Conservation (phyloP, 257 asterid species). For the Ligustrum vulgare region DNA sequence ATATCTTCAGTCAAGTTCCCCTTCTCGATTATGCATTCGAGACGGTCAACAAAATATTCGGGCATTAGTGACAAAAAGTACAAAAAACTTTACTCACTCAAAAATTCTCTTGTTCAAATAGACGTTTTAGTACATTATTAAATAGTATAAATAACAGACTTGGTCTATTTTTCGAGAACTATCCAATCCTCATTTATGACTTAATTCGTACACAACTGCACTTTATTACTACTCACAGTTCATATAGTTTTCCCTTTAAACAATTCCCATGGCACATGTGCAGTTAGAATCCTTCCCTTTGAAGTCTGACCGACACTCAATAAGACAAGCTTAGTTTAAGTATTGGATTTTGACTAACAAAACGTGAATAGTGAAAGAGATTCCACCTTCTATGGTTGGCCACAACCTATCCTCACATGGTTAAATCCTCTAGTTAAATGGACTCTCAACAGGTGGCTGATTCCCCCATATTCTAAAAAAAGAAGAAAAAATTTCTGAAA, state of each 20-base stretch:
- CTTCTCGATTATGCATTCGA: neutral
- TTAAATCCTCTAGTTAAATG: constrained; percentile 21
- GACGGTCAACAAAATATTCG: too few relatives aligned
- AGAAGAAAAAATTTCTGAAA: too few relatives aligned
- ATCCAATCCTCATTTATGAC: too few relatives aligned
- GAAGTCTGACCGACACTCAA: constrained; percentile 34
- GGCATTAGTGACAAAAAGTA: too few relatives aligned
- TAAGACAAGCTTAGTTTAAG: constrained; percentile 21
- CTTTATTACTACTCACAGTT: neutral
- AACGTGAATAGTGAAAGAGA: constrained; percentile 22
- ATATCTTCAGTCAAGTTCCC: constrained; percentile 9
- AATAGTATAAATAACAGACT: too few relatives aligned
- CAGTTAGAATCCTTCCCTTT: constrained; percentile 11
- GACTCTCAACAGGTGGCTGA: constrained; percentile 34
- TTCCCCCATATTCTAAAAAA: constrained; percentile 17
- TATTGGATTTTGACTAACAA: constrained; percentile 25
- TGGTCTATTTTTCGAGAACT: too few relatives aligned
- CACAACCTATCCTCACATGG: constrained; percentile 34
- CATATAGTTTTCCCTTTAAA: constrained; percentile 6
- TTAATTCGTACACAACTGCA: neutral
- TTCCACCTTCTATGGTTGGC: constrained; percentile 19
- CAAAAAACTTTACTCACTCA: too few relatives aligned
- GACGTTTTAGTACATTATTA: too few relatives aligned
- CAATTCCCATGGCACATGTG: constrained; percentile 36
- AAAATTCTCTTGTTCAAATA: too few relatives aligned